Evolutionary conservation across 1,284 basidiomycete species (phyloP).

Genomic region (Microbotryum scabiosae): DNA sequence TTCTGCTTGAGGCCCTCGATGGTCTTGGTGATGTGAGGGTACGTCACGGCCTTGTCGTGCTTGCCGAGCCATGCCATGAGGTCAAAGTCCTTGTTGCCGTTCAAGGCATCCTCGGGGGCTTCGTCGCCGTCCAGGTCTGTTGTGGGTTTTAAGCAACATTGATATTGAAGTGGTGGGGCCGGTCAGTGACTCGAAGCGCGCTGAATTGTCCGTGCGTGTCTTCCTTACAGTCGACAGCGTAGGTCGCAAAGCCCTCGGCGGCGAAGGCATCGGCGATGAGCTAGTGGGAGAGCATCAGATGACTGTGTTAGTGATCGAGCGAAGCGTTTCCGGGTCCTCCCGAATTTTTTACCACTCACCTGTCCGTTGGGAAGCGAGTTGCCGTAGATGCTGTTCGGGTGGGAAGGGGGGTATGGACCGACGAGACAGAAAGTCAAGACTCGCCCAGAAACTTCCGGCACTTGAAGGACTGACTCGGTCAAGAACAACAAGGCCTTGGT

Average conservation of each 20-base stretch:
- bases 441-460: not conserved
- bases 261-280: slow-evolving; percentile 58
- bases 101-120: slow-evolving; percentile 43
- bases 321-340: not conserved
- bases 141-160: no score
- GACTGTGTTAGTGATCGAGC: slow-evolving; percentile 8
- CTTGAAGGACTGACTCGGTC: slow-evolving; percentile 29
- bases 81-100: slow-evolving; percentile 39
- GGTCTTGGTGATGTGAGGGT: slow-evolving; percentile 52
- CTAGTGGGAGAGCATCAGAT: slow-evolving; percentile 6
- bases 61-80: slow-evolving; percentile 17
- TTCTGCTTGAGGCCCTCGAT: slow-evolving; percentile 51
- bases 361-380: not conserved
- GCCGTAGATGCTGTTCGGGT: no score
- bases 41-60: slow-evolving; percentile 48
- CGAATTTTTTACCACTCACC: not conserved
- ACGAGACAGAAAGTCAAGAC: no score
- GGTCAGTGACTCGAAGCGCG: no score
- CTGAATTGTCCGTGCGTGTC: no score
- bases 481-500: slow-evolving; percentile 37
- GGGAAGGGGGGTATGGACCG: no score
- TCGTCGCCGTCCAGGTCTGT: slow-evolving; percentile 52
- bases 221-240: slow-evolving; percentile 45
- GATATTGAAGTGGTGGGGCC: no score
- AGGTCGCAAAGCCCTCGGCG: slow-evolving; percentile 59